A percentile compares a stretch with the other conserved stretches of the same genome.
These are phyloP conservation scores for Suillus variegatus DNA, from an alignment of 768 basidiomycete genomes.

Conservation along the genomic window DNA sequence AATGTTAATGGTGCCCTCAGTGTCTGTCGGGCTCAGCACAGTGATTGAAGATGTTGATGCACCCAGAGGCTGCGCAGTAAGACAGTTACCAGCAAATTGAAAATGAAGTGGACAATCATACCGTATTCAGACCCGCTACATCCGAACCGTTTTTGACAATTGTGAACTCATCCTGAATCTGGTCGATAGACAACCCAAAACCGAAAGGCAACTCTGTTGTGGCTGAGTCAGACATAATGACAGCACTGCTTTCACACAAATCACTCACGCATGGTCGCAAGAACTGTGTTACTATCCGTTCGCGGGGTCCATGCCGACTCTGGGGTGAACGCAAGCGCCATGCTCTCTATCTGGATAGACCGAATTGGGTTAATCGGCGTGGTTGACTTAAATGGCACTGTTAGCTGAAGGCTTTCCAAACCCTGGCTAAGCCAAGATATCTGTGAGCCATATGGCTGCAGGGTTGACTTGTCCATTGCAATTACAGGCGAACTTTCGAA, in stretches of 20 bases:
- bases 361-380: slow-evolving; percentile 62
- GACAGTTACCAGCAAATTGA: slow-evolving; percentile 5
- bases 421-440: slow-evolving; percentile 72
- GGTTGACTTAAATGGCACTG: slow-evolving; percentile 58
- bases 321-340: slow-evolving; percentile 59
- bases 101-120: slow-evolving; percentile 22
- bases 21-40: slow-evolving; percentile 54
- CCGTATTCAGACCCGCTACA: slow-evolving; percentile 63
- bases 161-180: slow-evolving; percentile 67
- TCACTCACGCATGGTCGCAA: slow-evolving; percentile 54
- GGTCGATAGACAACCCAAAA: slow-evolving; percentile 55
- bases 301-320: slow-evolving; percentile 57
- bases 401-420: slow-evolving; percentile 54
- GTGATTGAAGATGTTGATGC: slow-evolving; percentile 62
- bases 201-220: slow-evolving; percentile 67
- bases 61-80: slow-evolving; percentile 49
- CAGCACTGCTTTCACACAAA: neutral
- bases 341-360: slow-evolving; percentile 59
- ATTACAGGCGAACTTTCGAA: no score
- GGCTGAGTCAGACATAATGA: slow-evolving; percentile 3
- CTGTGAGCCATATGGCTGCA: no score
- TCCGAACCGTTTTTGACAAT: slow-evolving; percentile 53
- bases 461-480: no score
- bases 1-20: slow-evolving; percentile 65
- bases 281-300: slow-evolving; percentile 58